These are phyloP conservation scores for Sparassis latifolia DNA, from an alignment of 1,284 basidiomycete species.

Conservation along the genomic window DNA sequence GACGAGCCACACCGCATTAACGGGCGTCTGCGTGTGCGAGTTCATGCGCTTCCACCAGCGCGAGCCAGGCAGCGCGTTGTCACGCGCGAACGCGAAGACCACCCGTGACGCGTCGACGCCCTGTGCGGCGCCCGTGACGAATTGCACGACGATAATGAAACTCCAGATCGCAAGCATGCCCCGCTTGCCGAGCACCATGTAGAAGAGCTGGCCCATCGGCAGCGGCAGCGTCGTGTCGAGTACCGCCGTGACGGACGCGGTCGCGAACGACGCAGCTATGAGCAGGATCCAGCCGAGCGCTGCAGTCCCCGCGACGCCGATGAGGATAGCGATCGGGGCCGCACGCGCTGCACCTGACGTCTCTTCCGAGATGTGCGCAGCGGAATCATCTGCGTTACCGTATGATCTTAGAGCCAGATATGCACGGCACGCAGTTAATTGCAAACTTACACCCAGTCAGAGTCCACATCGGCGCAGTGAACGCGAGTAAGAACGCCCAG, in stretches of 20 bases:
- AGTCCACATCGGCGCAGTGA: constrained; percentile 77
- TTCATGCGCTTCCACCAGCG: constrained; percentile 61
- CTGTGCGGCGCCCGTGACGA: constrained; percentile 69
- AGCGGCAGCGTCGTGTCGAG: constrained; percentile 47
- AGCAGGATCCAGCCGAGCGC: constrained; percentile 57
- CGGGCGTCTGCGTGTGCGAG: constrained; percentile 53
- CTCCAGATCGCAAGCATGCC: constrained; percentile 71
- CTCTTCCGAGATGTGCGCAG: constrained; percentile 76
- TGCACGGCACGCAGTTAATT: background rate
- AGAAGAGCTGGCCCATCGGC: constrained; percentile 67
- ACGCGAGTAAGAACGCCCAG: constrained; percentile 69
- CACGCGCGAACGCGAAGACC: constrained; percentile 67
- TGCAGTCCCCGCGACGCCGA: constrained; percentile 54
- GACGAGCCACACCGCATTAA: constrained; percentile 73
- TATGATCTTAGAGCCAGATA: background rate
- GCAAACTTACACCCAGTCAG: constrained; percentile 58
- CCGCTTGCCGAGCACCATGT: constrained; percentile 56
- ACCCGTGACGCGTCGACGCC: constrained; percentile 70
- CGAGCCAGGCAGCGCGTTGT: constrained; percentile 67
- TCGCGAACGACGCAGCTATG: constrained; percentile 61
- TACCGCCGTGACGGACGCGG: constrained; percentile 47
- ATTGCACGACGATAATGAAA: constrained; percentile 64
- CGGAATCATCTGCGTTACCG: constrained; percentile 53
- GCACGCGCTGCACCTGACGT: constrained; percentile 57
- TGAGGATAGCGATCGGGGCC: constrained; percentile 73